Evolutionary conservation across 108 stramenopile species (phyloP).

Genomic region (Fragilariopsis cylindrus): DNA sequence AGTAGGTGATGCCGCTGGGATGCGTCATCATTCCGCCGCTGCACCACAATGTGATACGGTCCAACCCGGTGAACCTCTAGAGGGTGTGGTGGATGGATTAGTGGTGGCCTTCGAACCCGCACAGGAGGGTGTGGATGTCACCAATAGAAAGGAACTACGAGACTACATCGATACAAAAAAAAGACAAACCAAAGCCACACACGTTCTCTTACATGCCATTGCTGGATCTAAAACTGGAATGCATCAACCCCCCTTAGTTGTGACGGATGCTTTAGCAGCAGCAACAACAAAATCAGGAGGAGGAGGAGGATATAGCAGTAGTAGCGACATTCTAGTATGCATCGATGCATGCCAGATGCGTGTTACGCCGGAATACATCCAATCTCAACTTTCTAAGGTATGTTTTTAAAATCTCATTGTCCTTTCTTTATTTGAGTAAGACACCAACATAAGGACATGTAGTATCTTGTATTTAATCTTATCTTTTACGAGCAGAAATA

Average conservation of each 20-base stretch:
- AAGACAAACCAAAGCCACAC: background rate
- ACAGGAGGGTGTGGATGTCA: background rate
- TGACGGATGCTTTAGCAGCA: background rate
- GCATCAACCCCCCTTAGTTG: background rate
- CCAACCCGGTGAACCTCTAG: background rate
- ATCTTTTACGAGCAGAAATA: too few relatives aligned
- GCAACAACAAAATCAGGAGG: background rate
- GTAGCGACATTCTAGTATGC: background rate
- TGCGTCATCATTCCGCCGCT: background rate
- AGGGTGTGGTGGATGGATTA: background rate
- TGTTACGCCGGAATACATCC: slow-evolving; percentile 1
- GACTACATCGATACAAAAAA: background rate
- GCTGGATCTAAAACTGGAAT: background rate
- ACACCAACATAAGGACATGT: too few relatives aligned
- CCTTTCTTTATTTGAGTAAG: too few relatives aligned
- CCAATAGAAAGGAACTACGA: background rate
- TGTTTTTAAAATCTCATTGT: too few relatives aligned
- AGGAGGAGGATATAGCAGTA: too few relatives aligned
- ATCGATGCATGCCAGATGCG: background rate
- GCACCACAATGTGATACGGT: background rate
- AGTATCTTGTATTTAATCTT: too few relatives aligned
- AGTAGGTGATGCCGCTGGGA: background rate
- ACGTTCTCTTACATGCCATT: background rate
- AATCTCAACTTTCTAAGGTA: background rate
- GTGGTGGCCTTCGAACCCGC: background rate